Conservation (phyloP, 176 grass and related monocot genomes). For the Raddia distichophylla region DNA sequence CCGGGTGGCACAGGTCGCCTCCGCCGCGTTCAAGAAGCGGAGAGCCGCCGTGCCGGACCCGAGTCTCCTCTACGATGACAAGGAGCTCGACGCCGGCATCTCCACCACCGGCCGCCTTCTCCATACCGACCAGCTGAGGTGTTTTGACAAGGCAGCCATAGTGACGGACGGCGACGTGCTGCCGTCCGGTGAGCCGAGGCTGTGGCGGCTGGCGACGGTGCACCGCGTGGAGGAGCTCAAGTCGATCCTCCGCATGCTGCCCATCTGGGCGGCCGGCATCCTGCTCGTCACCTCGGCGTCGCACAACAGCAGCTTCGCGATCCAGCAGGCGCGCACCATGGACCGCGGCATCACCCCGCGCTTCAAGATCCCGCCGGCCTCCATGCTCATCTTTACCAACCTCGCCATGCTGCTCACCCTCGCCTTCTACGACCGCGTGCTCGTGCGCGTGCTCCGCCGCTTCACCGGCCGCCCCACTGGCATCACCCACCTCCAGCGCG, state of each 20-base stretch:
- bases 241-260: constrained; percentile 77
- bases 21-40: constrained; percentile 65
- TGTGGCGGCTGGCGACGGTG: constrained; percentile 76
- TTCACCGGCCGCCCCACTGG: constrained; percentile 59
- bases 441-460: constrained; percentile 56
- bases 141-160: constrained; percentile 75
- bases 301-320: constrained; percentile 70
- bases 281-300: constrained; percentile 63
- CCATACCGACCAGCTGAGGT: constrained; percentile 82
- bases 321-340: constrained; percentile 77
- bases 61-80: constrained; percentile 59
- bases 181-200: constrained; percentile 56
- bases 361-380: constrained; percentile 74
- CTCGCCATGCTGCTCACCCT: constrained; percentile 57
- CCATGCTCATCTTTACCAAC: constrained; percentile 64
- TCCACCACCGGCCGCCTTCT: constrained; percentile 61
- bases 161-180: constrained; percentile 56
- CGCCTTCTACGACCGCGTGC: constrained; percentile 69
- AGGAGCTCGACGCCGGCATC: constrained; percentile 64
- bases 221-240: constrained; percentile 91
- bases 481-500: constrained; percentile 82
- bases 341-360: constrained; percentile 60
- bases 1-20: constrained; percentile 53
- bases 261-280: constrained; percentile 77
- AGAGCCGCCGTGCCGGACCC: constrained; percentile 34